A percentile compares a stretch with the other conserved stretches of the same genome.
These are phyloP conservation scores for Cyclotella choctawhatcheeana DNA, from an alignment of 108 stramenopile species.

Conservation along the genomic window DNA sequence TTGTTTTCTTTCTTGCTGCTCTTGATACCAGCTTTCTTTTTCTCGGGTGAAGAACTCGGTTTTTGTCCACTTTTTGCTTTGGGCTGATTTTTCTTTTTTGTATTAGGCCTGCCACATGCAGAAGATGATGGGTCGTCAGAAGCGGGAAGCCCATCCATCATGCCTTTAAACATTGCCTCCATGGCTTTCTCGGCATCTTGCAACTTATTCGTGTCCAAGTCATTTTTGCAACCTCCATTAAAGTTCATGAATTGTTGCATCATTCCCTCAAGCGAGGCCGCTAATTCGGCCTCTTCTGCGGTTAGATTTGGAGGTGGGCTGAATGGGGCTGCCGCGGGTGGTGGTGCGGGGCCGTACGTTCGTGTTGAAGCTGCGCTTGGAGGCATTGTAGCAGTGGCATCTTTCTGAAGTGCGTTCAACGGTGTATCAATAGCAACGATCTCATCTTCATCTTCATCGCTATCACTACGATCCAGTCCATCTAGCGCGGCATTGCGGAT, in stretches of 20 bases:
- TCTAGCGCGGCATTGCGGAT: slow-evolving; percentile 56
- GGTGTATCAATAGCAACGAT: not conserved
- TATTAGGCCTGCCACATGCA: not conserved
- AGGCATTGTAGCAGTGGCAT: not conserved
- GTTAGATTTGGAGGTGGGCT: not conserved
- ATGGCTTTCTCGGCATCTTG: slow-evolving; percentile 92
- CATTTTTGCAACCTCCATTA: slow-evolving; percentile 90
- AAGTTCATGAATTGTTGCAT: slow-evolving; percentile 55
- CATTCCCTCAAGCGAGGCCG: slow-evolving; percentile 36
- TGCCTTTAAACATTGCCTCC: slow-evolving; percentile 22
- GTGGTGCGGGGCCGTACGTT: slow-evolving; percentile 25
- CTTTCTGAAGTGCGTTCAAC: not conserved
- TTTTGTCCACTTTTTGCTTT: too few relatives aligned
- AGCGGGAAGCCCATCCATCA: not conserved
- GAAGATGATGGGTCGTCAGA: not conserved
- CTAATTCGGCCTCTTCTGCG: slow-evolving; percentile 32
- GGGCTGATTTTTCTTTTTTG: too few relatives aligned
- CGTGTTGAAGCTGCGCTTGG: not conserved
- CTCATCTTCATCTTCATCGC: slow-evolving; percentile 21
- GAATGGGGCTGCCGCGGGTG: slow-evolving; percentile 21
- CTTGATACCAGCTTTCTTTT: not conserved
- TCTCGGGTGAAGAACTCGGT: too few relatives aligned
- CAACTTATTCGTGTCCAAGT: slow-evolving; percentile 92
- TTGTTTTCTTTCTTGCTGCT: slow-evolving; percentile 4
- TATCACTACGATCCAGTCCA: slow-evolving; percentile 33